Base-by-base conservation (phyloP, 2,329 filamentous ascomycete genomes). In the Penicillium sclerotiorum region DNA sequence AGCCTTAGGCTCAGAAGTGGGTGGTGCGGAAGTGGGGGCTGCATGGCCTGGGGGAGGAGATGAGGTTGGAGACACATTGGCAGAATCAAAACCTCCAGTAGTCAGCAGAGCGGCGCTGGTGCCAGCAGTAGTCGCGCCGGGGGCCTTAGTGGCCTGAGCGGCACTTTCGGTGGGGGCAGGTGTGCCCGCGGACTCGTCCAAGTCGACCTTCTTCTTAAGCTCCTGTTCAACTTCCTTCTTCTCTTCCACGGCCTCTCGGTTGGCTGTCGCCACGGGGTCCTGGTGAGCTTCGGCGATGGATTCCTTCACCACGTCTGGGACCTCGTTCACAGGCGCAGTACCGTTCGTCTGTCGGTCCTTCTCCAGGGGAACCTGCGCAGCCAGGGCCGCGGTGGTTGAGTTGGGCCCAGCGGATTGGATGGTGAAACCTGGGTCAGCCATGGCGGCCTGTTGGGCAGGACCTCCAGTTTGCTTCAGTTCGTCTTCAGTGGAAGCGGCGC, bases 151-250 rank as follows among this genome's bases (percentile, higher is more conserved):
- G 13, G 68, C 48, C 17, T 69, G 67, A 15, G 69, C 69, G 23
- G 74, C 73, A 47, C 40, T 39, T 8, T 22, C 47, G 20, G 47
- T 68, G n/a, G 74, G 74, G 3, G 70, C 71, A 1, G 73, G 72
- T 28, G 64, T 53, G 7, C 72, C 73, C n/a, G 61, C 55, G 3
- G 65, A 69, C n/a, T 74, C 65, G 13, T 66, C 61, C 5, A 64
- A 52, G 1, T 59, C 58, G 9, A 76, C 65, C 38, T 70, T 71
- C 50, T 83, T 79, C 40, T 91, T 76, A 8, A 95, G 77, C 73
- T 95, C 87, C 21, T 82, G 71, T 75, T 95, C 90, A 5, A 91
- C 79, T 8, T 77, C 79, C 68, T 82, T 83, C 81, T 94, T 94
- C 61, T 92, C 88, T 55, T 81, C 74, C 6, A 94, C 88, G 15